Evolutionary conservation across 371 early-diverging fungal genomes (phyloP).

Genomic region (Mucor racemosus): DNA sequence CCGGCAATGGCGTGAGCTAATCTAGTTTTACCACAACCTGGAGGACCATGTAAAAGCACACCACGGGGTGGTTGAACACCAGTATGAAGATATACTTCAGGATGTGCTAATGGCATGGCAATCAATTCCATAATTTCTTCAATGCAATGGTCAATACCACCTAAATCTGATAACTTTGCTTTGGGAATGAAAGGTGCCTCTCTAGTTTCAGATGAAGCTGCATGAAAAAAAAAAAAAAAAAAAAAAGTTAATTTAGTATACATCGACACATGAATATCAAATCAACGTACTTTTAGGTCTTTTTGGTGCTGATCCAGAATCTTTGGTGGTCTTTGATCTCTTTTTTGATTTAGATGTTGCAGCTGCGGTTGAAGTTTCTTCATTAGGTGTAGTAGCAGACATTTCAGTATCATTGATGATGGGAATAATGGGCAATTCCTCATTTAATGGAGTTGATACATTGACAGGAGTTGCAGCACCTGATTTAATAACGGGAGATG

Average conservation of each 20-base stretch:
- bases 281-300: conserved; percentile 37
- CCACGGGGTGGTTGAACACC: conserved; percentile 97
- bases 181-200: conserved; percentile 64
- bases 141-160: conserved; percentile 88
- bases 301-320: conserved; percentile 25
- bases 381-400: conserved; percentile 10
- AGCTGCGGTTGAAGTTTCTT: neutral
- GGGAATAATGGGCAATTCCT: conserved; percentile 14
- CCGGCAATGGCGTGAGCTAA: conserved; percentile 99
- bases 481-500: conserved; percentile 19
- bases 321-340: conserved; percentile 43
- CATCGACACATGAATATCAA: neutral
- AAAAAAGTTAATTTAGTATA: neutral
- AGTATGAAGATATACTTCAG: conserved; percentile 93
- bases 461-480: conserved; percentile 24
- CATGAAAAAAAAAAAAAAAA: too few species aligned
- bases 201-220: conserved; percentile 39
- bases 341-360: conserved; percentile 34
- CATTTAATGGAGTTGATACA: conserved; percentile 15
- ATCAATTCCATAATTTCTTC: conserved; percentile 96
- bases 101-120: conserved; percentile 96
- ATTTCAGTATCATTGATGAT: neutral
- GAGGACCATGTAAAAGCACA: conserved; percentile 98
- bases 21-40: conserved; percentile 99
- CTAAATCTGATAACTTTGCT: conserved; percentile 78